Evolutionary conservation across 306 rosid species (phyloP), one percentile per base, ranked within the genome.

Genomic region (Acacia crassicarpa): DNA sequence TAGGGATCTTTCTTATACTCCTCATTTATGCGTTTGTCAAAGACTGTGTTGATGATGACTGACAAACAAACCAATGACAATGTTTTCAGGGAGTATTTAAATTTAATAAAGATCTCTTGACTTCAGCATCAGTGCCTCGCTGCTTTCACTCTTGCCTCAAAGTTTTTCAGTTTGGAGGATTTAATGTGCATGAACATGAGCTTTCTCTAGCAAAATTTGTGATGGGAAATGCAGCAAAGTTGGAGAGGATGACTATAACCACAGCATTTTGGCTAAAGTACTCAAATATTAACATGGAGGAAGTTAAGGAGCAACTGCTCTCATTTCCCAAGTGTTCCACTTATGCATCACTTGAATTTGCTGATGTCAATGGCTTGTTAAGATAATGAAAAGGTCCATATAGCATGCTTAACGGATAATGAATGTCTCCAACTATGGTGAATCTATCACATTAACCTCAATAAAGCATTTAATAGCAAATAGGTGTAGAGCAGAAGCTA

Each of bases 81-180:
- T 30, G n/a, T 9, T 86, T 77, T 74, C 85, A 87, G 84, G 89
- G 87, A 27, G 84, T 84, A 44, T 79, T 67, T 53, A 78, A 87
- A 6, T 84, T 75, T 4, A 30, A 81, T 16, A 74, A 84, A 70
- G 87, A 84, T 51, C 33, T 40, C 19, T 74, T 78, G 35, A 12
- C 75, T 32, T 78, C 46, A 30, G 67, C 79, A 51, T 32, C n/a
- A 9, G 79, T 83, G 40, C 89, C 87, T 23, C 83, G 14, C 1
- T 86, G 89, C 82, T 74, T 86, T 81, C 17, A 32, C 77, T 44
- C 83, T 48, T 68, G 77, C 82, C 78, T 86, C 46, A 74, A 74
- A 78, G 46, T 19, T 32, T 67, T 86, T 43, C 46, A 74, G 63
- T 81, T 74, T 51, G 72, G 67, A 40, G 83, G 54, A 68, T 83